Percentiles rank a stretch among this genome's conserved stretches.
Conservation (phyloP, 1,139 yeast genomes). For the Scheffersomyces insectosa region DNA sequence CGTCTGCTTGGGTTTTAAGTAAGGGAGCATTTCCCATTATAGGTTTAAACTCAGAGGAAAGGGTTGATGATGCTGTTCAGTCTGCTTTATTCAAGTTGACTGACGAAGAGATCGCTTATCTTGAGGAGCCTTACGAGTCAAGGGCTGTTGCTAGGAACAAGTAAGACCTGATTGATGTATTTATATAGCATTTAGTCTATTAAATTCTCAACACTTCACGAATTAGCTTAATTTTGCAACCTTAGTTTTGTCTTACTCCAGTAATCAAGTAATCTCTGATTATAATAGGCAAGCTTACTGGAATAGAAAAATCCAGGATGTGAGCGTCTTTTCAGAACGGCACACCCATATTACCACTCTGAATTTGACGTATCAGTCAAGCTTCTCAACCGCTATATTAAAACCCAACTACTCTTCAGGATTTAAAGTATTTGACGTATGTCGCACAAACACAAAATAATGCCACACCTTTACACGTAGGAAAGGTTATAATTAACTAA, state of each 20-base stretch:
- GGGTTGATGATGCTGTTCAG: slow-evolving; percentile 55
- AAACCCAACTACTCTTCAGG: too few relatives aligned
- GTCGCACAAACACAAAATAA: too few relatives aligned
- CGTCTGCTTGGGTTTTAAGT: slow-evolving; percentile 54
- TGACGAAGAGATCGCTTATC: slow-evolving; percentile 42
- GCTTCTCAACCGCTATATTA: too few relatives aligned
- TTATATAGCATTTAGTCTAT: neutral
- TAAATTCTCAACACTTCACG: neutral
- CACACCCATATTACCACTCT: too few relatives aligned
- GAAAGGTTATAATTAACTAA: too few relatives aligned
- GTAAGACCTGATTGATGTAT: neutral
- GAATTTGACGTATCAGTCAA: too few relatives aligned
- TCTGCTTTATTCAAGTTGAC: slow-evolving; percentile 46
- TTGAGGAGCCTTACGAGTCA: slow-evolving; percentile 50
- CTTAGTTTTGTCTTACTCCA: too few relatives aligned
- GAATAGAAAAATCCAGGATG: neutral
- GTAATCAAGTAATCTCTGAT: neutral
- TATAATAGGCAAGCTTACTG: neutral
- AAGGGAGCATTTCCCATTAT: slow-evolving; percentile 57
- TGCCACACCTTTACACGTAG: too few relatives aligned
- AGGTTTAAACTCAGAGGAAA: slow-evolving; percentile 49
- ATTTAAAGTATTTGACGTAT: too few relatives aligned
- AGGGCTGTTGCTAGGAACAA: slow-evolving; percentile 2
- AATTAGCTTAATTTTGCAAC: neutral
- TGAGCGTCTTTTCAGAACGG: neutral